Conservation (phyloP, 2,329 filamentous ascomycete genomes). For the Talaromyces sp. region DNA sequence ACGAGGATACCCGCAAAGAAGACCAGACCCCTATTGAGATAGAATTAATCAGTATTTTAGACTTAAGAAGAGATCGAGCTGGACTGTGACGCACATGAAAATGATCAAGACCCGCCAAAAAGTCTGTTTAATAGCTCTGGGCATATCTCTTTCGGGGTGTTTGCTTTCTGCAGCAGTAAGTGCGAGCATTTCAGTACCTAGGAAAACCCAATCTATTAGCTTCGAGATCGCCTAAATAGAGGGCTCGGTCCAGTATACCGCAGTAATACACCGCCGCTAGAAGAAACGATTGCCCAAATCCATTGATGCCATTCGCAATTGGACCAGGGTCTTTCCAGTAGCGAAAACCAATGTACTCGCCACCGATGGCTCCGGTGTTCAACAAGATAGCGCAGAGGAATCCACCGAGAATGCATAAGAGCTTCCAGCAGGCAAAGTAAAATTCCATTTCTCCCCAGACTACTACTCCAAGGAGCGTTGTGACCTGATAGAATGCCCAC, state of each 20-base stretch:
- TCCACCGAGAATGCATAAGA: conserved; percentile 30
- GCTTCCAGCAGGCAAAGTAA: conserved; percentile 32
- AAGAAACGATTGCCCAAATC: conserved; percentile 37
- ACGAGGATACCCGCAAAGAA: conserved; percentile 7
- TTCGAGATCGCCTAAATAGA: not conserved
- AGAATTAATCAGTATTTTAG: not conserved
- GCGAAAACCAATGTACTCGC: conserved; percentile 34
- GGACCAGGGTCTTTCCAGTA: conserved; percentile 29
- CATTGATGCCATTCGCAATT: conserved; percentile 21
- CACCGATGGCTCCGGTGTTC: conserved; percentile 35
- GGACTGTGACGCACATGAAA: not conserved
- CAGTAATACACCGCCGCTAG: conserved; percentile 35
- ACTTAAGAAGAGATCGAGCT: not conserved
- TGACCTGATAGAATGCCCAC: conserved; percentile 33
- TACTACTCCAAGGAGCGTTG: conserved; percentile 24
- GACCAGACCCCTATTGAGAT: not conserved
- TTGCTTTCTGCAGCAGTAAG: conserved; percentile 46
- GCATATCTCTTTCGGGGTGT: conserved; percentile 69
- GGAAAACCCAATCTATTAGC: not conserved
- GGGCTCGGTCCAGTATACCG: not conserved
- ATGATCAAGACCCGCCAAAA: conserved; percentile 9
- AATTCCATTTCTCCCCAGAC: conserved; percentile 50
- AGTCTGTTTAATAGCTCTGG: conserved; percentile 29
- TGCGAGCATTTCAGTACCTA: conserved; percentile 34
- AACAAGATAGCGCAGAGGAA: conserved; percentile 35